Percentiles rank a stretch among this genome's conserved stretches.
These are phyloP conservation scores for Peniophora sp. DNA, from an alignment of 1,284 basidiomycete species.

Conservation along the genomic window DNA sequence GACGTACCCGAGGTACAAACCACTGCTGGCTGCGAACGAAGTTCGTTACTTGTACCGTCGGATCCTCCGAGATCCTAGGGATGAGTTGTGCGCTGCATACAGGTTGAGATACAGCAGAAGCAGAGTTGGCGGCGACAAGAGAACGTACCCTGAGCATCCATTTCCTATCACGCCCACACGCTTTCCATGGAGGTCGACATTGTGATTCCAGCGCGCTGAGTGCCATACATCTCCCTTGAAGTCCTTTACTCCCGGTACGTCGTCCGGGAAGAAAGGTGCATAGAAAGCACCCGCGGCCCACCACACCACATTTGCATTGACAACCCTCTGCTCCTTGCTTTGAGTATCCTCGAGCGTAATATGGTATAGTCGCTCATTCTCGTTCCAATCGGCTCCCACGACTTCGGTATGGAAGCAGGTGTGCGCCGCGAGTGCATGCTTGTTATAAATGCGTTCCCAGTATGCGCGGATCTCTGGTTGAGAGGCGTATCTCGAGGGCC, in stretches of 20 bases:
- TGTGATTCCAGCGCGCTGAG: conserved; percentile 50
- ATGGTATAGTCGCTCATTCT: conserved; percentile 27
- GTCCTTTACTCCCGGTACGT: conserved; percentile 32
- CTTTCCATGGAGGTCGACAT: conserved; percentile 43
- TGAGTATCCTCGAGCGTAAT: conserved; percentile 27
- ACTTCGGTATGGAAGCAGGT: conserved; percentile 36
- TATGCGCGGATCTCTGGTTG: conserved; percentile 46
- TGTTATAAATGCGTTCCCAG: conserved; percentile 37
- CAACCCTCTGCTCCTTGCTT: conserved; percentile 20
- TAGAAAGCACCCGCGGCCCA: conserved; percentile 39
- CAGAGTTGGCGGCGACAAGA: too few species aligned
- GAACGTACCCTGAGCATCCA: conserved; percentile 50
- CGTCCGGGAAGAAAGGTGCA: conserved; percentile 34
- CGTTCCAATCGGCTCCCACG: conserved; percentile 35
- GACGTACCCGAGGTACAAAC: conserved; percentile 35
- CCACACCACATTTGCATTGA: conserved; percentile 32
- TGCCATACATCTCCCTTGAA: conserved; percentile 49
- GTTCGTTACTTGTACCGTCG: conserved; percentile 40
- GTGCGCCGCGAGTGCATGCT: conserved; percentile 30
- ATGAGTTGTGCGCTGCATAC: conserved; percentile 42
- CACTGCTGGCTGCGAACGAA: conserved; percentile 47
- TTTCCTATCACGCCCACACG: conserved; percentile 57
- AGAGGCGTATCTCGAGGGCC: conserved; percentile 32
- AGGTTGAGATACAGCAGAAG: too few species aligned
- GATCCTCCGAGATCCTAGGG: conserved; percentile 40